These are phyloP conservation scores for Ogataea glucozyma DNA, from an alignment of 805 yeast genomes.

Conservation along the genomic window DNA sequence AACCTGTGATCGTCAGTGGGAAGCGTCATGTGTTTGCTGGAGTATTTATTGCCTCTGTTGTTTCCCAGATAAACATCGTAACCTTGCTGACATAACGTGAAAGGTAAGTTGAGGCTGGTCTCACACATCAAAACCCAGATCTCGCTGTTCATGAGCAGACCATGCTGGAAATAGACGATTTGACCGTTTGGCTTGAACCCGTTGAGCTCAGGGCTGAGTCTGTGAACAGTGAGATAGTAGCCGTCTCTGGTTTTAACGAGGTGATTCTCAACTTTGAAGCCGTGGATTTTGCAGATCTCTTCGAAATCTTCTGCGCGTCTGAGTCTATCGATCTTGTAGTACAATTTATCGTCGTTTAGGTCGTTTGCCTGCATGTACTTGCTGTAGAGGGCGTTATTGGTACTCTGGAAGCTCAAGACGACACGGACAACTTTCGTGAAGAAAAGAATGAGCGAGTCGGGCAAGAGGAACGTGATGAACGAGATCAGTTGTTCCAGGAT, in stretches of 20 bases:
- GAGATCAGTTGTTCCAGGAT: constrained; percentile 31
- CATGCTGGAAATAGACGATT: constrained; percentile 87
- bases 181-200: constrained; percentile 39
- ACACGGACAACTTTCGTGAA: constrained; percentile 26
- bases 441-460: constrained; percentile 25
- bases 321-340: constrained; percentile 35
- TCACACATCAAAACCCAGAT: constrained; percentile 51
- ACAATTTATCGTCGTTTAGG: constrained; percentile 18
- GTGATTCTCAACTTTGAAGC: constrained; percentile 73
- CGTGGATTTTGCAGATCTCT: constrained; percentile 67
- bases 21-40: constrained; percentile 66
- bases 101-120: constrained; percentile 59
- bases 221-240: constrained; percentile 72
- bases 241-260: constrained; percentile 76
- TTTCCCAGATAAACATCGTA: constrained; percentile 96
- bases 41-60: constrained; percentile 90
- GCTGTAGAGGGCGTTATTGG: constrained; percentile 27
- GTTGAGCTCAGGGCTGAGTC: constrained; percentile 47
- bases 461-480: constrained; percentile 28
- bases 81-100: constrained; percentile 73
- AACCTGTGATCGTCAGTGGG: constrained; percentile 48
- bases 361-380: constrained; percentile 20
- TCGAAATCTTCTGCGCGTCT: constrained; percentile 54
- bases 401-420: constrained; percentile 22
- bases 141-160: constrained; percentile 86